Conservation (phyloP, 257 asterid species). For the Solanum pennellii region DNA sequence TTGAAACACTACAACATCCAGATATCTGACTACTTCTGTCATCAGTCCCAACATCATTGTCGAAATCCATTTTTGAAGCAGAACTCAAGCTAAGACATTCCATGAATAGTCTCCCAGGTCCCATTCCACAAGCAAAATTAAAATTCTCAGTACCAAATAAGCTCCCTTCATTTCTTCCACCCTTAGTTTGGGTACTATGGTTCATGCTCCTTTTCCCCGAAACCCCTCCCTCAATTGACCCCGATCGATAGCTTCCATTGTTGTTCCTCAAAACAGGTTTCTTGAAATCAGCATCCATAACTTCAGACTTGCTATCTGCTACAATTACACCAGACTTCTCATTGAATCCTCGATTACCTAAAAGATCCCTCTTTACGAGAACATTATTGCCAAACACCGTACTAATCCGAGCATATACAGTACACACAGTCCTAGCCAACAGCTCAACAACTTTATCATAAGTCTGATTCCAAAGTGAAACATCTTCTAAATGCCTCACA, state of each 20-base stretch:
- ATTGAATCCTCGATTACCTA: constrained; percentile 15
- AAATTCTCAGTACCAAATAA: constrained; percentile 51
- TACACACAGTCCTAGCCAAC: constrained; percentile 66
- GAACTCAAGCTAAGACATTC: constrained; percentile 67
- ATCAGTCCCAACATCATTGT: constrained; percentile 28
- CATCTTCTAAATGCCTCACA: constrained; percentile 73
- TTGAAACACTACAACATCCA: constrained; percentile 30
- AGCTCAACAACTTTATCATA: constrained; percentile 79
- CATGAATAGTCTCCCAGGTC: constrained; percentile 66
- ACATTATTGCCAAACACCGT: constrained; percentile 37
- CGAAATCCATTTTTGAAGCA: constrained; percentile 38
- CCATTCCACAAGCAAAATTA: constrained; percentile 64
- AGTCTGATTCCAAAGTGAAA: constrained; percentile 78
- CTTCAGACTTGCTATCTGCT: constrained; percentile 6
- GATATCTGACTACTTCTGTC: constrained; percentile 59
- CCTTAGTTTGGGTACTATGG: constrained; percentile 10
- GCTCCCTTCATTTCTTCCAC: constrained; percentile 34
- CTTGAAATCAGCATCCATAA: neutral
- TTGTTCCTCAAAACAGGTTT: constrained; percentile 22
- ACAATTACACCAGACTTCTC: constrained; percentile 15
- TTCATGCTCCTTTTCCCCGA: constrained; percentile 17
- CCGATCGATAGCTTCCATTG: constrained; percentile 10
- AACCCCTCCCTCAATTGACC: constrained; percentile 9
- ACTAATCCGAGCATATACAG: constrained; percentile 49
- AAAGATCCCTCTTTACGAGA: constrained; percentile 7